Percentiles rank a stretch among this genome's conserved stretches.
Evolutionary conservation across 2,329 filamentous ascomycete genomes (phyloP).

Genomic region (Pseudogymnoascus pannorum): DNA sequence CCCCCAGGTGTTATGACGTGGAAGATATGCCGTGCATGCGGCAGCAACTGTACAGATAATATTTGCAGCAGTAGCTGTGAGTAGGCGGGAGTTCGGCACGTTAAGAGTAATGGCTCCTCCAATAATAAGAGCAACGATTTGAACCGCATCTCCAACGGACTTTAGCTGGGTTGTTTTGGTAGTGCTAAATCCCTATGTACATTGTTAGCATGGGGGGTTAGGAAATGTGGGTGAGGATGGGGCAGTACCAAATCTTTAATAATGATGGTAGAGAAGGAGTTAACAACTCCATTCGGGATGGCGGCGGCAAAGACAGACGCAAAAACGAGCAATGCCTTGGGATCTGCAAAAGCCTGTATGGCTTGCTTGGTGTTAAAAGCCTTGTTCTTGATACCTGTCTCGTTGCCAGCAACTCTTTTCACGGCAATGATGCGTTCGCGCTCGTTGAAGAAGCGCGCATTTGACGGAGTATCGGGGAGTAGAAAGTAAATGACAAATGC

Average conservation of each 20-base stretch:
- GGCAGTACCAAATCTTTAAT: constrained; percentile 25
- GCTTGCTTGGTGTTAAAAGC: constrained; percentile 27
- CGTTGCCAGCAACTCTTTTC: constrained; percentile 27
- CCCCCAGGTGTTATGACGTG: constrained; percentile 29
- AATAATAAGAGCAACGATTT: constrained; percentile 31
- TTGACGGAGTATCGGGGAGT: constrained; percentile 30
- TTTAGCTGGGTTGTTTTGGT: constrained; percentile 31
- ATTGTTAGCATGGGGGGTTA: neutral
- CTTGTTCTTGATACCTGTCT: constrained; percentile 32
- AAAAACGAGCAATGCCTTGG: constrained; percentile 27
- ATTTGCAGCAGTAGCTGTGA: constrained; percentile 29
- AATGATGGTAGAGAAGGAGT: constrained; percentile 32
- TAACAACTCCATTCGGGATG: constrained; percentile 24
- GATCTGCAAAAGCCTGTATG: constrained; percentile 24
- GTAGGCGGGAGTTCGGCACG: constrained; percentile 27
- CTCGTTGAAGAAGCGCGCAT: constrained; percentile 26
- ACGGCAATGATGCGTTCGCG: constrained; percentile 28
- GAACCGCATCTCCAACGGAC: constrained; percentile 32
- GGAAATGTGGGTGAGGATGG: neutral
- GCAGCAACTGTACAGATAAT: constrained; percentile 31
- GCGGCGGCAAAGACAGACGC: constrained; percentile 11
- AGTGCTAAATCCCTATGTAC: constrained; percentile 25
- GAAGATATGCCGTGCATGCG: constrained; percentile 30
- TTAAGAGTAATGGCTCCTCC: constrained; percentile 32
- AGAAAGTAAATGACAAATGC: constrained; percentile 26